Conservation (phyloP, 108 stramenopile genomes). For the Aurantiochytrium sp. region DNA sequence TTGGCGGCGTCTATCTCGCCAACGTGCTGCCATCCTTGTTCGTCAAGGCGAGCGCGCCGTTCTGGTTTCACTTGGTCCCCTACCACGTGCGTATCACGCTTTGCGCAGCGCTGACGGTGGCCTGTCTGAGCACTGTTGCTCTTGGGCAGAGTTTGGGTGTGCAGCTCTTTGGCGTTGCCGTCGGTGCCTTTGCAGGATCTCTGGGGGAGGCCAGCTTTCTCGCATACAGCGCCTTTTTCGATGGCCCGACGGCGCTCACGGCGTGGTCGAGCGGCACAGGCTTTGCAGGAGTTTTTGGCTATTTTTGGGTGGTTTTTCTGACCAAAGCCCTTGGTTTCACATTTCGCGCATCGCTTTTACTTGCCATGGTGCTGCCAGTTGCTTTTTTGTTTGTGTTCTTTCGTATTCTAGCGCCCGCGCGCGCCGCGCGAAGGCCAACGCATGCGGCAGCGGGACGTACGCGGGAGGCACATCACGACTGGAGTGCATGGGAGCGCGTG, state of each 20-base stretch:
- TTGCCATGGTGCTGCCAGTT: not conserved
- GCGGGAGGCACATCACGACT: not conserved
- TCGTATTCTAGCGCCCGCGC: not conserved
- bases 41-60: slow-evolving; percentile 59
- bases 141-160: not conserved
- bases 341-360: not conserved
- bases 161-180: slow-evolving; percentile 68
- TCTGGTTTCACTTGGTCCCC: slow-evolving; percentile 68
- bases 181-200: slow-evolving; percentile 57
- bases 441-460: not conserved
- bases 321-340: not conserved
- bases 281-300: slow-evolving; percentile 50
- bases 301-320: slow-evolving; percentile 13
- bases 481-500: not conserved
- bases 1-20: slow-evolving; percentile 67
- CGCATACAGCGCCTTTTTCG: slow-evolving; percentile 54
- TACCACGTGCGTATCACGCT: slow-evolving; percentile 51
- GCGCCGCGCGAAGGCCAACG: not conserved
- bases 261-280: slow-evolving; percentile 55
- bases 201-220: slow-evolving; percentile 76
- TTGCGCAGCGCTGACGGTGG: slow-evolving; percentile 47
- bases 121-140: slow-evolving; percentile 48
- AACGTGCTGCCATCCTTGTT: slow-evolving; percentile 57
- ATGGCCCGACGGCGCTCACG: slow-evolving; percentile 27
- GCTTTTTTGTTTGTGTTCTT: not conserved